phyloP scores from a whole-genome alignment of 345 rosid genomes.

The Eucalyptus shirleyi region DNA sequence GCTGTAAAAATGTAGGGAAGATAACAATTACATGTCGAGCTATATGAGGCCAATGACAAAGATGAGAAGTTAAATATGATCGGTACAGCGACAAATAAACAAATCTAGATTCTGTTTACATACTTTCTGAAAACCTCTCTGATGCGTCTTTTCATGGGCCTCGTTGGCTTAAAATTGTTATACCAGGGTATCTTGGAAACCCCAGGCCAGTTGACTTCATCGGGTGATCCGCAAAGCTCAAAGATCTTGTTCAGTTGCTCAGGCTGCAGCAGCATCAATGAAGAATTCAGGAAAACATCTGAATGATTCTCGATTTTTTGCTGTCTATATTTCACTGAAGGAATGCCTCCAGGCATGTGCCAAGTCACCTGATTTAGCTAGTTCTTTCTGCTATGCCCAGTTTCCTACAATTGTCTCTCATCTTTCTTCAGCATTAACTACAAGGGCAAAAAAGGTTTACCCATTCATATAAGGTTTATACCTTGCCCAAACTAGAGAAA shows the following conservation, averaged over 20 bases:
- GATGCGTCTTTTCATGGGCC: slow-evolving; percentile 69
- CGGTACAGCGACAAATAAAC: background rate
- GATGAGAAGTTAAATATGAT: background rate
- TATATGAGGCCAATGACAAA: background rate
- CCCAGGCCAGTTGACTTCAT: slow-evolving; percentile 67
- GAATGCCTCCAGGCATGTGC: background rate
- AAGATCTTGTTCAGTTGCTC: slow-evolving; percentile 69
- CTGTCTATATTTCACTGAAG: background rate
- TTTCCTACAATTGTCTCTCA: background rate
- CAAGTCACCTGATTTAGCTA: background rate
- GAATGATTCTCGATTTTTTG: background rate
- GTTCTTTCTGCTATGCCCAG: background rate
- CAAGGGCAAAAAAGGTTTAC: background rate
- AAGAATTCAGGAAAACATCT: background rate
- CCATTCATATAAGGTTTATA: background rate
- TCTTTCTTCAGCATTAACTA: background rate
- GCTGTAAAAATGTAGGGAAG: background rate
- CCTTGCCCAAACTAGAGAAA: background rate
- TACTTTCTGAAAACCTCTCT: slow-evolving; percentile 73
- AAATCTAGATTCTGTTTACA: slow-evolving; percentile 6
- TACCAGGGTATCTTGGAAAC: slow-evolving; percentile 72
- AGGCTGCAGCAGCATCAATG: slow-evolving; percentile 19
- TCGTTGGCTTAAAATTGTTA: slow-evolving; percentile 61
- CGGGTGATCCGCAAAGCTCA: slow-evolving; percentile 71
- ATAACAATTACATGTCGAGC: background rate